Evolutionary conservation across 306 rosid species (phyloP), one percentile per base, ranked within the genome.

Genomic region (Cucurbita argyrosperma): DNA sequence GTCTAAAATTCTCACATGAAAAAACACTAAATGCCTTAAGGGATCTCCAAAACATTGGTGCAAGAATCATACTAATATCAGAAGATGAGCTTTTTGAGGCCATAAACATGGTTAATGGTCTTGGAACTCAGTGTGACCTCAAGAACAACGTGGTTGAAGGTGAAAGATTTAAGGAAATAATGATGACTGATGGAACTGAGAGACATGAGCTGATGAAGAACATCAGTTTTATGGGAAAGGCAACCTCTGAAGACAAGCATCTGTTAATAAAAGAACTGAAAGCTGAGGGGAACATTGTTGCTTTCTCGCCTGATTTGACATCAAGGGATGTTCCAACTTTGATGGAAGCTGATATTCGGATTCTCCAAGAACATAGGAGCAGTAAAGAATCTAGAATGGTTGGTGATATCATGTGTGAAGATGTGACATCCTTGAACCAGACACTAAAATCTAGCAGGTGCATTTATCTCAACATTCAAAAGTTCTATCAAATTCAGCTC

Each of bases 401-500:
- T 69, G 83, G 66, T 43, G 84, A 86, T 57, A 60, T 90, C 26
- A 54, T 26, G 3, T 42, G 80, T 43, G 49, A 39, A 43, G 13
- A 67, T 57, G 67, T 70, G 35, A 64, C 80, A 62, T 80, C 82
- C 42, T 68, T 85, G 65, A 1, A 13, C 42, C 75, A 5, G 23
- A 81, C 81, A 68, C 52, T 79, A 53, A 79, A 30, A 55, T 47
- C 16, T 26, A 89, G 90, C 15, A 78, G 79, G 77, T 72, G 76
- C 45, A 42, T 46, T 52, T 87, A 84, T 82, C 69, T 70, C 19
- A 84, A 87, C 75, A 85, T 84, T 80, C 89, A 80, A 72, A 86
- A 80, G 59, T 88, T 90, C 87, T 80, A 59, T 74, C 88, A 80
- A 72, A 65, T 90, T 68, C 92, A 81, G 21, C 75, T 82, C 77